Percentiles rank a stretch among this genome's conserved stretches.
phyloP scores from a whole-genome alignment of 129 eudicot species.

The Tanacetum coccineum region DNA sequence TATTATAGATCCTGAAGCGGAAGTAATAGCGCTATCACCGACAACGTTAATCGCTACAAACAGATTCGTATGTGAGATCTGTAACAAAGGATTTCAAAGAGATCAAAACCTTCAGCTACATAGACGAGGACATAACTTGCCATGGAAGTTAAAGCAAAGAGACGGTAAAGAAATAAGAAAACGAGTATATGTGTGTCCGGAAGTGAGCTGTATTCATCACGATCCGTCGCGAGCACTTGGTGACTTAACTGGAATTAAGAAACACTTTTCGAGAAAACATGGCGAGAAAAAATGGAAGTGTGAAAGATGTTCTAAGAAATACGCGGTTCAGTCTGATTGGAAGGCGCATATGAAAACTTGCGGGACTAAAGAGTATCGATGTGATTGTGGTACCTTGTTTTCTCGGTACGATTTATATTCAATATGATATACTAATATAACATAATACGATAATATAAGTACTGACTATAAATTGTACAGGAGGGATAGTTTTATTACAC shows the following conservation, averaged over 20 bases:
- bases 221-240: constrained; percentile 78
- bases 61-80: constrained; percentile 84
- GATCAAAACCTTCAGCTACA: constrained; percentile 94
- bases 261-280: constrained; percentile 82
- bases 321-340: constrained; percentile 88
- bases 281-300: constrained; percentile 91
- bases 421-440: too few relatives aligned
- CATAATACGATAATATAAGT: neutral
- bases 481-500: constrained; percentile 88
- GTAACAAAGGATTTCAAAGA: constrained; percentile 83
- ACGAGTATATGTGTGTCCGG: constrained; percentile 87
- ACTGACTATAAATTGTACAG: constrained; percentile 21
- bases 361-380: constrained; percentile 70
- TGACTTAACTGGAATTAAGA: constrained; percentile 85
- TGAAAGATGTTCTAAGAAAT: constrained; percentile 71
- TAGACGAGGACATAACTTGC: constrained; percentile 86
- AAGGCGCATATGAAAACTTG: constrained; percentile 89
- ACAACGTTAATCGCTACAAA: constrained; percentile 65
- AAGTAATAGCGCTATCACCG: constrained; percentile 84
- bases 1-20: constrained; percentile 72
- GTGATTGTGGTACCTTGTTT: constrained; percentile 90
- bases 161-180: constrained; percentile 51
- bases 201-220: constrained; percentile 64
- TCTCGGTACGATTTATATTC: constrained; percentile 42
- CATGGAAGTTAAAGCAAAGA: constrained; percentile 80